phyloP scores from a whole-genome alignment of 164 flowering plant genomes.

The Annona squamosa region DNA sequence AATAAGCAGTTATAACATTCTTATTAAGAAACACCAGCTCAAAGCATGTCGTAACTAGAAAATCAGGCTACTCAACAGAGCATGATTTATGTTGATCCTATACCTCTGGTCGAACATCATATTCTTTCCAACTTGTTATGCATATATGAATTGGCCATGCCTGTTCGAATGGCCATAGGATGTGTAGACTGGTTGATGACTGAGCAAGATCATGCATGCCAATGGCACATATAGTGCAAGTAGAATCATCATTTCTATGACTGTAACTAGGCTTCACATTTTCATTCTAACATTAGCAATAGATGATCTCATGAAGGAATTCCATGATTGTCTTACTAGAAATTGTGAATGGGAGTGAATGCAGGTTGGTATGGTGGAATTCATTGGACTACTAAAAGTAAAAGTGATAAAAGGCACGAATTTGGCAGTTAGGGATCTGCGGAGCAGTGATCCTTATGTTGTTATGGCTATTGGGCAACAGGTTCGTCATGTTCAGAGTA shows the following conservation, averaged over 20 bases:
- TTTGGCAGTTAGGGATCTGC: conserved; percentile 85
- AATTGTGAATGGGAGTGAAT: conserved; percentile 3
- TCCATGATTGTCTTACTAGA: not conserved
- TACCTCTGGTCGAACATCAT: not conserved
- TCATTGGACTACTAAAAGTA: conserved; percentile 81
- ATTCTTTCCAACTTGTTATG: not conserved
- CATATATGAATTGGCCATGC: not conserved
- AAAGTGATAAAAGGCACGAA: conserved; percentile 79
- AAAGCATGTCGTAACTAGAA: not conserved
- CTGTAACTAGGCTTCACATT: not conserved
- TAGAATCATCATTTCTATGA: not conserved
- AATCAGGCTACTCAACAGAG: not conserved
- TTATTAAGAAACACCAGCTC: too few species aligned
- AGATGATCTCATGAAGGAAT: not conserved
- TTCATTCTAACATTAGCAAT: not conserved
- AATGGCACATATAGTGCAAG: not conserved
- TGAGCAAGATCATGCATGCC: not conserved
- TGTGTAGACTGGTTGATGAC: not conserved
- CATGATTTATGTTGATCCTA: not conserved
- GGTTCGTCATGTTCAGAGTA: conserved; percentile 27
- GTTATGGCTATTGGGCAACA: conserved; percentile 69
- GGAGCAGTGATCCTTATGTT: conserved; percentile 93
- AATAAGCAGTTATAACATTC: too few species aligned
- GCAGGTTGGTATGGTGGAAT: conserved; percentile 93
- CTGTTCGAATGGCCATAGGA: not conserved